These are phyloP conservation scores for Sorghum bicolor DNA, from an alignment of 176 grass and related monocot genomes.

Conservation along the genomic window Sorghum_bicolor_NCBIv3 NC_012874.2:15796001-15796500, in stretches of 20 bases:
- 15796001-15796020: neutral
- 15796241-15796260: neutral
- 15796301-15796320: neutral
- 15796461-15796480: neutral
- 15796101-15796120: neutral
- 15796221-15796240: neutral
- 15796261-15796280: neutral
- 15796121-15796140: neutral
- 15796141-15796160: neutral
- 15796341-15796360: conserved; percentile 60
- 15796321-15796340: neutral
- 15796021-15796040: neutral
- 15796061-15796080: neutral
- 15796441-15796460: neutral
- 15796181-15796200: neutral
- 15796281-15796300: neutral
- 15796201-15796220: neutral
- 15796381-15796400: conserved; percentile 89
- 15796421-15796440: neutral
- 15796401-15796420: conserved; percentile 31
- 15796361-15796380: conserved; percentile 74
- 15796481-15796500: neutral
- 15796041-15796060: neutral
- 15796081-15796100: neutral
- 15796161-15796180: neutral